These are phyloP conservation scores for Filobasidium floriforme DNA, from an alignment of 768 basidiomycete genomes.

Conservation along the genomic window DNA sequence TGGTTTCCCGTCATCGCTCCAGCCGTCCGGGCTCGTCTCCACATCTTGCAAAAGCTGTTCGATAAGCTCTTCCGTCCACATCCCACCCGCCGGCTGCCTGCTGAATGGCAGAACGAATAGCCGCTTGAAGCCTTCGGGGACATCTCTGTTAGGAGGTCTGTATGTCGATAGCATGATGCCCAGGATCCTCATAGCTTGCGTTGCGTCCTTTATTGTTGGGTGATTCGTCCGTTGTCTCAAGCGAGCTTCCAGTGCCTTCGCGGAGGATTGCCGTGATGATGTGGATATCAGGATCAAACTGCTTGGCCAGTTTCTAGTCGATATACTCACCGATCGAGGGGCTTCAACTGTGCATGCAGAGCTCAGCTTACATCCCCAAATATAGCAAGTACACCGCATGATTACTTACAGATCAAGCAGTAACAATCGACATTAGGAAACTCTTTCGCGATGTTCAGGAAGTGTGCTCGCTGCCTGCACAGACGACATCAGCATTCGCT, in stretches of 20 bases:
- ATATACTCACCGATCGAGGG: conserved; percentile 3
- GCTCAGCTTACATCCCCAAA: not conserved
- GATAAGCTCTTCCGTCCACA: conserved; percentile 24
- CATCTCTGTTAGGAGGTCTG: conserved; percentile 27
- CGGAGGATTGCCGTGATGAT: not conserved
- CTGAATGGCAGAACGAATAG: conserved; percentile 26
- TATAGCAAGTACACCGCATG: not conserved
- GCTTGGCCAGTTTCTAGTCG: not conserved
- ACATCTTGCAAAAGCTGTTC: conserved; percentile 13
- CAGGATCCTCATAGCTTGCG: conserved; percentile 34
- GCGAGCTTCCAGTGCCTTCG: conserved; percentile 27
- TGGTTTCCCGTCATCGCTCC: conserved; percentile 16
- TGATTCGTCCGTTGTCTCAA: conserved; percentile 30
- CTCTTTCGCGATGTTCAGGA: conserved; percentile 32
- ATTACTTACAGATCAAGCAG: conserved; percentile 18
- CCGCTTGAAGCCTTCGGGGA: conserved; percentile 37
- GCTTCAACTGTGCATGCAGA: conserved; percentile 8
- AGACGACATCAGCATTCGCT: too few species aligned
- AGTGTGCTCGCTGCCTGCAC: conserved; percentile 39
- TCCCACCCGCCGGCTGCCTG: conserved; percentile 26
- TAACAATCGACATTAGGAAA: conserved; percentile 22
- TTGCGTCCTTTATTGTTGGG: conserved; percentile 36
- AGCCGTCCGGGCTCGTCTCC: conserved; percentile 12
- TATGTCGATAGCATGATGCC: conserved; percentile 32
- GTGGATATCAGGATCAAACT: not conserved